A percentile compares a stretch with the other conserved stretches of the same genome.
Evolutionary conservation across 2,329 filamentous ascomycete genomes (phyloP).

Genomic region (Zymoseptoria ardabiliae): DNA sequence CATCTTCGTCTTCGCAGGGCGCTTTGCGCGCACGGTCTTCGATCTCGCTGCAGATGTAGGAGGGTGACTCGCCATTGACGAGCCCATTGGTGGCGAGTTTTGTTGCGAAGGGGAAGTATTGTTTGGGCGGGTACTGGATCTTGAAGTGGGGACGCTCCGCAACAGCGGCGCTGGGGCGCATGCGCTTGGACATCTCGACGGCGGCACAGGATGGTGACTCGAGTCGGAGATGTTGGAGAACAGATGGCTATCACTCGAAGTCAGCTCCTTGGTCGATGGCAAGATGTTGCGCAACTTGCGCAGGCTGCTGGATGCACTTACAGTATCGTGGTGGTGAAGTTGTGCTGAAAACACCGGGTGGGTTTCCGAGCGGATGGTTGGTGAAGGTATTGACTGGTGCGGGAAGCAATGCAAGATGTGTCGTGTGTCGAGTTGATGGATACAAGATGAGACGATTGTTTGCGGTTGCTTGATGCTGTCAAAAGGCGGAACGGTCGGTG

Average conservation of each 20-base stretch:
- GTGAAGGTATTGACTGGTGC: neutral
- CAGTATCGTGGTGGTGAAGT: neutral
- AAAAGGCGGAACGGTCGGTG: neutral
- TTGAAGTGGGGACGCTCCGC: neutral
- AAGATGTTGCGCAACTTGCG: too few relatives aligned
- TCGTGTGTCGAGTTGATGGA: neutral
- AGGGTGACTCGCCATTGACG: neutral
- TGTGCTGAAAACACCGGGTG: neutral
- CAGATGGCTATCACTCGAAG: too few relatives aligned
- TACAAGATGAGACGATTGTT: neutral
- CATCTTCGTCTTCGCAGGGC: neutral
- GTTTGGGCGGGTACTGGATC: neutral
- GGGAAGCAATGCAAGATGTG: neutral
- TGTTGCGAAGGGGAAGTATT: neutral
- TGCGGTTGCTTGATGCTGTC: neutral
- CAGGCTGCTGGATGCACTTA: too few relatives aligned
- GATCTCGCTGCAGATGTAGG: neutral
- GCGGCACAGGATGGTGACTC: neutral
- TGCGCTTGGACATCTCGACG: neutral
- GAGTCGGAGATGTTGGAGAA: too few relatives aligned
- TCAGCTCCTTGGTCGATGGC: too few relatives aligned
- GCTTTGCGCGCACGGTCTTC: neutral
- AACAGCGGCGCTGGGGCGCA: neutral
- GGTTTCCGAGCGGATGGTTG: neutral
- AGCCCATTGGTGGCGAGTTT: neutral